phyloP scores from a whole-genome alignment of 2,329 filamentous ascomycete species.

The Ceratocystis smalleyi region DNA sequence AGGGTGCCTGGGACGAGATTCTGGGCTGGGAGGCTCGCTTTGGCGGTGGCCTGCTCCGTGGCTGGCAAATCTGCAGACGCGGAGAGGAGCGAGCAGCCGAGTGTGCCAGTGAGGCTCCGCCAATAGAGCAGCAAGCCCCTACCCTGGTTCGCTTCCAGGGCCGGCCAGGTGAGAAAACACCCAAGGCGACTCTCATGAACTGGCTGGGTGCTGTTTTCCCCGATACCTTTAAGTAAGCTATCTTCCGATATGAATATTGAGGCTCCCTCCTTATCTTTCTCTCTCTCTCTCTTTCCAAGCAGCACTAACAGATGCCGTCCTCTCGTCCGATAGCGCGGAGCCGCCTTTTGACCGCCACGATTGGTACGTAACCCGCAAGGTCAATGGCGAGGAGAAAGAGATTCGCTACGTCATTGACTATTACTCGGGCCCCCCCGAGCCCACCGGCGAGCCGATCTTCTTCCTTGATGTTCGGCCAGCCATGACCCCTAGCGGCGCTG shows the following conservation, averaged over 20 bases:
- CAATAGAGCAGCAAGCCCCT: constrained; percentile 41
- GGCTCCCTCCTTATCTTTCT: background rate
- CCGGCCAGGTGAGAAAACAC: constrained; percentile 73
- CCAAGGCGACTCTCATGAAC: constrained; percentile 75
- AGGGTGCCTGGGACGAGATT: constrained; percentile 93
- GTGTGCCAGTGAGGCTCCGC: constrained; percentile 20
- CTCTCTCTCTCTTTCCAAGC: background rate
- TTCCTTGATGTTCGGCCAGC: constrained; percentile 89
- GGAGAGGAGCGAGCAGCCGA: constrained; percentile 48
- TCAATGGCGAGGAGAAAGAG: constrained; percentile 54
- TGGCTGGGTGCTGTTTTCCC: constrained; percentile 68
- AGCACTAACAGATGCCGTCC: constrained; percentile 4
- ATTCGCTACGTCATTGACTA: constrained; percentile 95
- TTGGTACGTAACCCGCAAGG: constrained; percentile 73
- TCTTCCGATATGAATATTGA: background rate
- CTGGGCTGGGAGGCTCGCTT: constrained; percentile 87
- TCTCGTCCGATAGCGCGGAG: constrained; percentile 41
- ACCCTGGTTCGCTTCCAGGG: constrained; percentile 78
- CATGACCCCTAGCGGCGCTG: constrained; percentile 60
- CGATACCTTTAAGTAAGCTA: constrained; percentile 54
- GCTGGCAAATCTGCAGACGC: constrained; percentile 57
- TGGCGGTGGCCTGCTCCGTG: constrained; percentile 51
- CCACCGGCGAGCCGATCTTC: constrained; percentile 83
- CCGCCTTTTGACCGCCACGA: constrained; percentile 94
- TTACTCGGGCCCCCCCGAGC: constrained; percentile 69